These are phyloP conservation scores for Delonix regia DNA, from an alignment of 306 rosid genomes.

Conservation along the genomic window DNA sequence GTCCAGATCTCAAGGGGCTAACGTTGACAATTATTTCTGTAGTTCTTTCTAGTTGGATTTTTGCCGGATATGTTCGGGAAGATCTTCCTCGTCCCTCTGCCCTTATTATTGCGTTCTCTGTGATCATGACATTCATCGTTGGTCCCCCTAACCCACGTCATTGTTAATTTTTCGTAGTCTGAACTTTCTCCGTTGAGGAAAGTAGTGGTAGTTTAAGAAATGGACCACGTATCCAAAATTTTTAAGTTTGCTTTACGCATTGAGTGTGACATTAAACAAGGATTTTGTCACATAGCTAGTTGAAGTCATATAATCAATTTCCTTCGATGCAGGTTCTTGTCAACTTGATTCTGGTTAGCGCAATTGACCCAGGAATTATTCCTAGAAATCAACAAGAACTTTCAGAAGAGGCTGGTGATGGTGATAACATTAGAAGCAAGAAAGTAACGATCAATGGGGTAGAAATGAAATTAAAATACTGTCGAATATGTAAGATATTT, in stretches of 20 bases:
- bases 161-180: background rate
- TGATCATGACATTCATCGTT: slow-evolving; percentile 34
- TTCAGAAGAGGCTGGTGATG: slow-evolving; percentile 1
- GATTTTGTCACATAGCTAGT: background rate
- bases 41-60: slow-evolving; percentile 46
- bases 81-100: slow-evolving; percentile 35
- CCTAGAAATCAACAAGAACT: slow-evolving; percentile 37
- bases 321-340: slow-evolving; percentile 37
- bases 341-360: slow-evolving; percentile 37
- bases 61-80: slow-evolving; percentile 35
- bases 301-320: background rate
- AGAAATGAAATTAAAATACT: slow-evolving; percentile 38
- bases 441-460: slow-evolving; percentile 34
- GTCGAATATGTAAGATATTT: slow-evolving; percentile 43
- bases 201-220: background rate
- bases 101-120: slow-evolving; percentile 23
- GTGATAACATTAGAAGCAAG: slow-evolving; percentile 24
- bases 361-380: slow-evolving; percentile 45
- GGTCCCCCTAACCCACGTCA: slow-evolving; percentile 17
- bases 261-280: background rate
- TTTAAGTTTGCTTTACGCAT: background rate
- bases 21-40: slow-evolving; percentile 38
- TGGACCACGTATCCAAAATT: background rate
- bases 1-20: slow-evolving; percentile 47
- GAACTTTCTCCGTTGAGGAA: background rate